Evolutionary conservation across 2,329 filamentous ascomycete species (phyloP).

Genomic region (Colletotrichum liaoningense): DNA sequence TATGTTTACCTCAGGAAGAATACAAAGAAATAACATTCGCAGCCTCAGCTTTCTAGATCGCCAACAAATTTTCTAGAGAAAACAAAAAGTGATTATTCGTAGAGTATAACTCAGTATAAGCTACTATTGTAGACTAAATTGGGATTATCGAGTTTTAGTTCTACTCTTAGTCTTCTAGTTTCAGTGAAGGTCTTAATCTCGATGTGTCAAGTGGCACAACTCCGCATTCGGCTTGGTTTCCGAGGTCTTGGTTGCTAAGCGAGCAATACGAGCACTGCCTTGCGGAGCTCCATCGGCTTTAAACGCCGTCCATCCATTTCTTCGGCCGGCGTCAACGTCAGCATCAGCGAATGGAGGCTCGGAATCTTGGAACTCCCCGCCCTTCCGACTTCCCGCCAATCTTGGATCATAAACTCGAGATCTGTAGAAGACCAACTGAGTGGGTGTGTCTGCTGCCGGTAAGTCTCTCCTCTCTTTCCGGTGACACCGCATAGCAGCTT

Average conservation of each 20-base stretch:
- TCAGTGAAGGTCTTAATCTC: too few relatives aligned
- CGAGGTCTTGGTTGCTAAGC: not conserved
- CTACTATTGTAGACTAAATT: too few relatives aligned
- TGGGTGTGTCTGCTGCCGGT: not conserved
- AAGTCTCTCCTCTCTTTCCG: not conserved
- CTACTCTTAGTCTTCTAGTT: too few relatives aligned
- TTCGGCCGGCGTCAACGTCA: not conserved
- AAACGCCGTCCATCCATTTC: constrained; percentile 3
- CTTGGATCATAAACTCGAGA: not conserved
- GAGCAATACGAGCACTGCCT: constrained; percentile 25
- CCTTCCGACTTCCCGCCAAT: not conserved
- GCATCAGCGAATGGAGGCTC: not conserved
- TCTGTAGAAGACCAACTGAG: not conserved
- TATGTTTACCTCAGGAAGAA: too few relatives aligned
- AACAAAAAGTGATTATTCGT: too few relatives aligned
- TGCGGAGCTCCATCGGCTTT: constrained; percentile 1
- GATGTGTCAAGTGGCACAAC: too few relatives aligned
- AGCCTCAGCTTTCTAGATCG: too few relatives aligned
- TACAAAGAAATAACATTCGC: too few relatives aligned
- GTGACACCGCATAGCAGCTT: not conserved
- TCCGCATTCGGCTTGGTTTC: not conserved
- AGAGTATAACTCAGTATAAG: too few relatives aligned
- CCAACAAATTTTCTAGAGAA: too few relatives aligned
- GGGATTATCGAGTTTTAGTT: too few relatives aligned
- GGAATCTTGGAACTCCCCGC: not conserved